Base-by-base conservation (phyloP, 345 rosid genomes). In the Dipteronia dyeriana region DNA sequence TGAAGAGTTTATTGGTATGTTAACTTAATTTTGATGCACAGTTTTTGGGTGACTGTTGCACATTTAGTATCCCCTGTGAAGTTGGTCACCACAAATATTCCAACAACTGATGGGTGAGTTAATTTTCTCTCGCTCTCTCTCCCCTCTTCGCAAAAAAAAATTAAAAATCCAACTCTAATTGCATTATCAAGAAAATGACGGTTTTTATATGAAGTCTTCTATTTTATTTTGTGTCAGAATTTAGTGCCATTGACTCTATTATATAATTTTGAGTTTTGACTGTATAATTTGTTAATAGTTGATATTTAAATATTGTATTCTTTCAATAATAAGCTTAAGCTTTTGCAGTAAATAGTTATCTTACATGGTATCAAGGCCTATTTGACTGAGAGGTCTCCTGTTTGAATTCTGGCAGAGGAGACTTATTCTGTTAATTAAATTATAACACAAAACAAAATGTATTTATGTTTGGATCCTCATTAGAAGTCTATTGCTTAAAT, bases 71-170 rank as follows among this genome's bases (percentile, higher is more conserved):
- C 31, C 49, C 85, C 85, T 1, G 61, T 69, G 70, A 83, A 76
- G 78, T 74, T 83, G 69, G 64, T 34, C 7, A 29, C 72, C 69
- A 49, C 80, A 53, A 59, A 23, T 56, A 73, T 82, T 68, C 72
- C 80, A 71, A 39, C 80, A 75, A 39, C 75, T 34, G 82, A 83
- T 76, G 85, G 83, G 85, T 83, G 72, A 74, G 85, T 72, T 68
- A 23, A 41, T 45, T 74, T 20, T 66, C 26, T 62, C 17, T 38
- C 38, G 17, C 57, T 39, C 72, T 76, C 71, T 22, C 71, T 22
- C 1, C n/a, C 45, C 31, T 19, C 47, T 9, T 25, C 9, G 54
- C 14, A 13, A 20, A 34, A 56, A 31, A 38, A 57, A 16, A 12
- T 38, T 20, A 31, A 38, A 57, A 16, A 12, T 38, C 34, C 29